Conservation (phyloP, 2,329 filamentous ascomycete species). For the Trichoderma semiorbis region DNA sequence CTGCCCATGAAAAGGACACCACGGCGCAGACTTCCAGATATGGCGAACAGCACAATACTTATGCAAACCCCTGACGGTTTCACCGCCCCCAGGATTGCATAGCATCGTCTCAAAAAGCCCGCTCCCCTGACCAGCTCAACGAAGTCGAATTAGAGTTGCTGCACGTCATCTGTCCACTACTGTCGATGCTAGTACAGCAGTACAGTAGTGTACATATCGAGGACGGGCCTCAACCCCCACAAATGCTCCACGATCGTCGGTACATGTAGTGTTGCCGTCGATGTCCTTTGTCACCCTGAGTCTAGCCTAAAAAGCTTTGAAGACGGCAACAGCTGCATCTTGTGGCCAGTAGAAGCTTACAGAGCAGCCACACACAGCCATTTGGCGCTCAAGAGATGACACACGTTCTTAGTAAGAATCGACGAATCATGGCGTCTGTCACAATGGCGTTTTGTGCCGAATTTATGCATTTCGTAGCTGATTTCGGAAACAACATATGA, state of each 20-base stretch:
- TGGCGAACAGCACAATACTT: neutral
- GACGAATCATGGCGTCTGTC: neutral
- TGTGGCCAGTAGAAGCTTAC: neutral
- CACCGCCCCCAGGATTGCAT: too few species aligned
- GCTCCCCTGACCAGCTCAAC: neutral
- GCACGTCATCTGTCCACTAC: neutral
- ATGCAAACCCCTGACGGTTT: neutral
- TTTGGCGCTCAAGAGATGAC: neutral
- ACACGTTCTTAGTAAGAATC: neutral
- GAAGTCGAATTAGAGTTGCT: neutral
- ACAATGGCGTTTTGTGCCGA: neutral
- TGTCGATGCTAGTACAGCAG: neutral
- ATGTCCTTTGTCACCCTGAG: neutral
- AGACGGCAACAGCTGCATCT: neutral
- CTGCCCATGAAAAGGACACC: neutral
- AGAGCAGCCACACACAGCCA: neutral
- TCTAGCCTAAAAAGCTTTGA: neutral
- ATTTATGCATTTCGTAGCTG: neutral
- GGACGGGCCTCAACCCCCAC: neutral
- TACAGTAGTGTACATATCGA: neutral
- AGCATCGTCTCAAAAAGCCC: too few species aligned
- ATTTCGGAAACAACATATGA: neutral
- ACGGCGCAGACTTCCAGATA: neutral
- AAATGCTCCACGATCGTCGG: neutral
- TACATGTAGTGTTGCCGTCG: neutral